Evolutionary conservation across 805 yeast species (phyloP).

Genomic region (Barnettozyma sp.): DNA sequence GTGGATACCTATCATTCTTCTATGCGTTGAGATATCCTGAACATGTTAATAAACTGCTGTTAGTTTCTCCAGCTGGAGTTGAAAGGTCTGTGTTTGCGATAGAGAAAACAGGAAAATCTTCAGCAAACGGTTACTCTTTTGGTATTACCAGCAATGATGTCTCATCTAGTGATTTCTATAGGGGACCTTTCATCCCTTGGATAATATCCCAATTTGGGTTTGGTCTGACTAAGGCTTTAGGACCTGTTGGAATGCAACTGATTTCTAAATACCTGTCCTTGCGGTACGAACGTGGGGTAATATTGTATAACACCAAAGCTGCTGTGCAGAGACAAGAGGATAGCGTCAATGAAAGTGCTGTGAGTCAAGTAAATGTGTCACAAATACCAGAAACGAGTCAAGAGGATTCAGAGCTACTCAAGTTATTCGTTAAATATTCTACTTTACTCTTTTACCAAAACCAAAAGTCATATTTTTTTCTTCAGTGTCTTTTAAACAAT

Average conservation of each 20-base stretch:
- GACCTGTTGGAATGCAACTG: constrained; percentile 35
- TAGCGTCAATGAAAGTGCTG: background rate
- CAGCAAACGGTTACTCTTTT: constrained; percentile 5
- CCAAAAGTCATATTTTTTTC: constrained; percentile 14
- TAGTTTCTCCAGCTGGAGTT: constrained; percentile 74
- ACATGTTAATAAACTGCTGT: constrained; percentile 43
- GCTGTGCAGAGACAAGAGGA: constrained; percentile 1
- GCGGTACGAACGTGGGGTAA: constrained; percentile 11
- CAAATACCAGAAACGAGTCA: constrained; percentile 9
- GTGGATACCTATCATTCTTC: constrained; percentile 65
- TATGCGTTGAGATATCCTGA: constrained; percentile 56
- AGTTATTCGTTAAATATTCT: constrained; percentile 19
- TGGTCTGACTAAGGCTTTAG: constrained; percentile 39
- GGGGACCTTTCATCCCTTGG: constrained; percentile 26
- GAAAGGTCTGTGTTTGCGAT: constrained; percentile 62
- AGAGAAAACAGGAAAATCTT: constrained; percentile 8
- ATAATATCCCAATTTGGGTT: constrained; percentile 34
- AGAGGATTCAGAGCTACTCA: constrained; percentile 18
- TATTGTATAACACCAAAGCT: constrained; percentile 8
- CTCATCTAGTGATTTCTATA: constrained; percentile 21
- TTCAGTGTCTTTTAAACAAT: constrained; percentile 16
- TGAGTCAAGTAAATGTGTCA: constrained; percentile 25
- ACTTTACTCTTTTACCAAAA: constrained; percentile 19
- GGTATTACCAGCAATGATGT: constrained; percentile 15
- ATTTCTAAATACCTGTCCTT: constrained; percentile 21